phyloP scores from a whole-genome alignment of 331 rosid genomes.

The Prunus yedoensis region DNA sequence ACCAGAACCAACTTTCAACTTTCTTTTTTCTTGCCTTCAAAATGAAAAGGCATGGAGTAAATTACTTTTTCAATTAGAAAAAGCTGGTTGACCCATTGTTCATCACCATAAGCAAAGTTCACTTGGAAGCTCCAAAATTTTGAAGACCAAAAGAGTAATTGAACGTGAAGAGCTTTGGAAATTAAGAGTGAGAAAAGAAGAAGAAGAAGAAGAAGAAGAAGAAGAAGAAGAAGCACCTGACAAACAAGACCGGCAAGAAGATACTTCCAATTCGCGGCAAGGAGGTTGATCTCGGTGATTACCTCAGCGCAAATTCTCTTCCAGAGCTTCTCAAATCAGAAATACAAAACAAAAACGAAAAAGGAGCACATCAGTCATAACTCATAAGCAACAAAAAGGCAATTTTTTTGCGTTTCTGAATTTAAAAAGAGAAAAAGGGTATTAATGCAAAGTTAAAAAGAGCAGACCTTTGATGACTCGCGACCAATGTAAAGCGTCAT shows the following conservation, averaged over 20 bases:
- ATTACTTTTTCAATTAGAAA: background rate
- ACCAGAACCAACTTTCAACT: constrained; percentile 13
- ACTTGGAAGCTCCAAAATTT: background rate
- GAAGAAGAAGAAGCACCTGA: constrained; percentile 55
- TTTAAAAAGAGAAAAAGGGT: background rate
- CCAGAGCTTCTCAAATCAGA: constrained; percentile 61
- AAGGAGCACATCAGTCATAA: constrained; percentile 4
- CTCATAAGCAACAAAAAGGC: constrained; percentile 8
- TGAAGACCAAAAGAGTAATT: background rate
- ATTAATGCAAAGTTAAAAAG: background rate
- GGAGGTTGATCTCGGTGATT: constrained; percentile 78
- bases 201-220: no score
- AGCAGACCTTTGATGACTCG: constrained; percentile 87
- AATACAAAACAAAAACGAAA: background rate
- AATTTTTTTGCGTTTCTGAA: background rate
- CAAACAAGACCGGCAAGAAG: constrained; percentile 75
- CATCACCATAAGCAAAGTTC: constrained; percentile 1
- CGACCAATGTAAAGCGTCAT: constrained; percentile 95
- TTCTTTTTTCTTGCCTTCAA: background rate
- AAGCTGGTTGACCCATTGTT: background rate
- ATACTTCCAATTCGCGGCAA: constrained; percentile 81
- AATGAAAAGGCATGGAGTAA: background rate
- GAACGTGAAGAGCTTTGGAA: background rate
- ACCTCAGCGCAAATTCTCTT: constrained; percentile 83
- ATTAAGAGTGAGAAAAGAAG: background rate